Percentiles rank a stretch among this genome's conserved stretches.
Conservation (phyloP, 164 flowering plant genomes). For the Litsea cubeba region DNA sequence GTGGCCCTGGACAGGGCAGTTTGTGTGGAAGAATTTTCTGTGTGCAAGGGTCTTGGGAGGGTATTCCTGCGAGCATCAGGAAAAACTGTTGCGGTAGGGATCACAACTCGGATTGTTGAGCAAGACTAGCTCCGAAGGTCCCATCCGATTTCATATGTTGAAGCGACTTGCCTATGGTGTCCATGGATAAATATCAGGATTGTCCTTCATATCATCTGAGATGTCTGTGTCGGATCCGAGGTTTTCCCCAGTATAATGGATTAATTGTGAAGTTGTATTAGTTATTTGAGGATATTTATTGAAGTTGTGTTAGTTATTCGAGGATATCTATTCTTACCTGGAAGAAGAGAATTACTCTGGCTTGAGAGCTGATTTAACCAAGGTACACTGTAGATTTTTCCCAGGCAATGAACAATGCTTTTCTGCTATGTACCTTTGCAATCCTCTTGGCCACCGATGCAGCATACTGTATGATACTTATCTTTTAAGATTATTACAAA, state of each 20-base stretch:
- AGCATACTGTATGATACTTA: no score
- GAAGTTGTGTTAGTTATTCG: no score
- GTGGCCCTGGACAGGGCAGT: slow-evolving; percentile 57
- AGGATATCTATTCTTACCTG: not conserved
- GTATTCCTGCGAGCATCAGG: slow-evolving; percentile 71
- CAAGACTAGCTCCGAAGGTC: not conserved
- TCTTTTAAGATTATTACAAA: no score
- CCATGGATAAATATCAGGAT: not conserved
- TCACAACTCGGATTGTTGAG: slow-evolving; percentile 50
- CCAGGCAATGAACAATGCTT: slow-evolving; percentile 1
- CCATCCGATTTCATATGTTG: not conserved
- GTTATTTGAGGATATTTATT: no score
- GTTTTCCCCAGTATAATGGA: not conserved
- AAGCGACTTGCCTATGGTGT: not conserved
- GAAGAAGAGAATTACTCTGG: not conserved
- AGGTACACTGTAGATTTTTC: slow-evolving; percentile 2
- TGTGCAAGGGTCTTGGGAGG: slow-evolving; percentile 72
- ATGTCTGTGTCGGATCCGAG: not conserved
- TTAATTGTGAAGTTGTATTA: not conserved
- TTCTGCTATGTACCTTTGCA: slow-evolving; percentile 1
- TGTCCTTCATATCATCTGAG: not conserved
- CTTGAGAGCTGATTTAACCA: not conserved
- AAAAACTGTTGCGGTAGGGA: slow-evolving; percentile 79
- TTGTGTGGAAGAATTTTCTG: slow-evolving; percentile 73
- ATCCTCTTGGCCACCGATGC: not conserved